phyloP scores from a whole-genome alignment of 1,139 yeast species.

The Geotrichum siamense region DNA sequence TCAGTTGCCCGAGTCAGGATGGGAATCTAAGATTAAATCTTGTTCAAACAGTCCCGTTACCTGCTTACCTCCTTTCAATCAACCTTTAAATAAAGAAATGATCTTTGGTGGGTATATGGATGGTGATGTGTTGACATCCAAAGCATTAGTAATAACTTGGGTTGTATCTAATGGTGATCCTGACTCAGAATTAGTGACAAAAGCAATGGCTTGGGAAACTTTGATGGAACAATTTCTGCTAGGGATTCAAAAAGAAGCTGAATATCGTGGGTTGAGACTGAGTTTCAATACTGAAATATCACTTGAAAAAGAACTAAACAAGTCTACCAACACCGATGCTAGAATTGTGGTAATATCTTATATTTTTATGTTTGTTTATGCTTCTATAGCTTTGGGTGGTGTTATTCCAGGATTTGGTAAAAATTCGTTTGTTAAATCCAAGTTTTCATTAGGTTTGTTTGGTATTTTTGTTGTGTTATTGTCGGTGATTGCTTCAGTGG shows the following conservation, averaged over 20 bases:
- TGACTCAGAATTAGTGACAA: constrained; percentile 36
- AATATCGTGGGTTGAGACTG: constrained; percentile 46
- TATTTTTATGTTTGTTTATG: constrained; percentile 81
- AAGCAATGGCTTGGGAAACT: constrained; percentile 60
- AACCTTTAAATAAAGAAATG: constrained; percentile 68
- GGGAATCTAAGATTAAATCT: constrained; percentile 47
- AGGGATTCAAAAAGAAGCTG: constrained; percentile 40
- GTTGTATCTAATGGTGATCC: constrained; percentile 46
- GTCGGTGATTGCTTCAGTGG: constrained; percentile 77
- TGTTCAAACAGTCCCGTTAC: constrained; percentile 81
- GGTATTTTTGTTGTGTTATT: constrained; percentile 76
- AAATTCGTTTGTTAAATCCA: constrained; percentile 46
- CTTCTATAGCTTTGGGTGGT: constrained; percentile 75
- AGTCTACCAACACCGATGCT: constrained; percentile 73
- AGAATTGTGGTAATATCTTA: constrained; percentile 67
- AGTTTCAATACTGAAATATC: constrained; percentile 80
- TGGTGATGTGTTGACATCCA: constrained; percentile 48
- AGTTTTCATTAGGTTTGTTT: constrained; percentile 68
- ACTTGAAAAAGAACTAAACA: constrained; percentile 72
- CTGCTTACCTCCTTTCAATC: constrained; percentile 86
- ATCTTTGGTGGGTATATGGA: constrained; percentile 54
- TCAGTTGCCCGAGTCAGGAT: constrained; percentile 44
- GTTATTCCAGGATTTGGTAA: constrained; percentile 33
- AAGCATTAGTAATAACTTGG: constrained; percentile 70
- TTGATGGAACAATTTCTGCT: constrained; percentile 51